Evolutionary conservation across 1,284 basidiomycete genomes (phyloP), one percentile per base, ranked within the genome.

Genomic region (Malassezia globosa): DNA sequence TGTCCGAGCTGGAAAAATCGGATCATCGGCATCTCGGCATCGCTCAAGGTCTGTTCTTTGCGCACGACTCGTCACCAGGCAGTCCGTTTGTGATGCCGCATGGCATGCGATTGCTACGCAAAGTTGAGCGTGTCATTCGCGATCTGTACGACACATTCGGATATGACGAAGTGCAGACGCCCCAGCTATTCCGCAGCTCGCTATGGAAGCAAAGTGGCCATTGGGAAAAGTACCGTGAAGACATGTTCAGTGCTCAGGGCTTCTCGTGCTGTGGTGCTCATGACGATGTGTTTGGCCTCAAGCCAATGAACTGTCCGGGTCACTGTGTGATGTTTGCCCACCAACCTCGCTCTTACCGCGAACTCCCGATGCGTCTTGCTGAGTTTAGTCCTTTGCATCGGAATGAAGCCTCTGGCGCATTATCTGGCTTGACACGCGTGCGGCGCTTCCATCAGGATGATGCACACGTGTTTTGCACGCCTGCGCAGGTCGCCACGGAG

Each of bases 211-310:
- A 50, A 7, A 60, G 57, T 27, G 68, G 68, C 1, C 68, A 71
- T 39, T 71, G 68, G 68, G 66, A 71, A 43, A 69, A 71, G 33
- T 71, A 71, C 44, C 54, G 67, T n/a, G 62, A 66, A 16, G 68
- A 71, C 37, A 71, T 71, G 68, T 71, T 71, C 42, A 55, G 58
- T 27, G 60, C 60, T 8, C 54, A 66, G 44, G 68, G 68, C 1
- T 69, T 66, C 41, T 55, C 46, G 5, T 63, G 61, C 40, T 61
- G 60, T 19, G 51, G 51, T 18, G 54, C 55, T 0, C 40, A 59
- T 10, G 37, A 51, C 14, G 56, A 57, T 16, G 39, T 42, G 7
- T 67, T 66, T 26, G 66, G 66, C 3, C 34, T 69, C n/a, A 69
- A 69, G 51, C 66, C 66, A 14, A 69, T 69, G 66, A 69, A 69